These are phyloP conservation scores for Glycine soja DNA, from an alignment of 306 rosid species.

Conservation along the genomic window DNA sequence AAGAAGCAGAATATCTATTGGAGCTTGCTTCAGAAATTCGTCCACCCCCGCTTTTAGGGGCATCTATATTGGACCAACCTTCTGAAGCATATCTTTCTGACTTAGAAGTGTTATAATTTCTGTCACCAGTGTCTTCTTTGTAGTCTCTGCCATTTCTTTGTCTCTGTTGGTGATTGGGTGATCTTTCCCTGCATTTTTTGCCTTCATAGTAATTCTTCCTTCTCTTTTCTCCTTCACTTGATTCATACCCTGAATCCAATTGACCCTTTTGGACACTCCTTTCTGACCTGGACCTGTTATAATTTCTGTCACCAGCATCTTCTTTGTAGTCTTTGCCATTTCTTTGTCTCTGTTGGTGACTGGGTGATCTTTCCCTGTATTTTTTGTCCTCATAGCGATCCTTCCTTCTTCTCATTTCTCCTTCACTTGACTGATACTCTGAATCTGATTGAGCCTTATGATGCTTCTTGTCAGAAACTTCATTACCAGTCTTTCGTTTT, in stretches of 20 bases:
- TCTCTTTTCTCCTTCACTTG: constrained; percentile 44
- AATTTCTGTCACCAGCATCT: constrained; percentile 51
- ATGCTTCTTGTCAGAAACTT: constrained; percentile 47
- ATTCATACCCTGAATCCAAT: constrained; percentile 46
- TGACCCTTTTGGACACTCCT: constrained; percentile 50
- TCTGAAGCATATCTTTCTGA: constrained; percentile 52
- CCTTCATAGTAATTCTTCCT: constrained; percentile 45
- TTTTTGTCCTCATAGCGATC: constrained; percentile 44
- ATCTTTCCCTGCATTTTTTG: constrained; percentile 49
- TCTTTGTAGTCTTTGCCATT: constrained; percentile 44
- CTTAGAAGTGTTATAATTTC: constrained; percentile 47
- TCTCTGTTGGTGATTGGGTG: constrained; percentile 1
- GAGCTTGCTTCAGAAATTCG: constrained; percentile 49
- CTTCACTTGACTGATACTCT: constrained; percentile 46
- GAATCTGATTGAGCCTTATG: constrained; percentile 46
- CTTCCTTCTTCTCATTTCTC: constrained; percentile 48
- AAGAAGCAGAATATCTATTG: constrained; percentile 42
- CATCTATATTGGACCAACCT: constrained; percentile 48
- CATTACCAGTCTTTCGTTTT: constrained; percentile 50
- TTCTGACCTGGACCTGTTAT: constrained; percentile 56
- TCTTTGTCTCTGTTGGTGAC: constrained; percentile 52
- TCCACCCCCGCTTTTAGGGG: constrained; percentile 48
- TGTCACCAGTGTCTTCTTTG: constrained; percentile 45
- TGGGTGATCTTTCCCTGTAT: constrained; percentile 55
- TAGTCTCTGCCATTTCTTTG: constrained; percentile 47